These are phyloP conservation scores for Lipomyces starkeyi DNA, from an alignment of 805 yeast genomes.

Conservation along the genomic window DNA sequence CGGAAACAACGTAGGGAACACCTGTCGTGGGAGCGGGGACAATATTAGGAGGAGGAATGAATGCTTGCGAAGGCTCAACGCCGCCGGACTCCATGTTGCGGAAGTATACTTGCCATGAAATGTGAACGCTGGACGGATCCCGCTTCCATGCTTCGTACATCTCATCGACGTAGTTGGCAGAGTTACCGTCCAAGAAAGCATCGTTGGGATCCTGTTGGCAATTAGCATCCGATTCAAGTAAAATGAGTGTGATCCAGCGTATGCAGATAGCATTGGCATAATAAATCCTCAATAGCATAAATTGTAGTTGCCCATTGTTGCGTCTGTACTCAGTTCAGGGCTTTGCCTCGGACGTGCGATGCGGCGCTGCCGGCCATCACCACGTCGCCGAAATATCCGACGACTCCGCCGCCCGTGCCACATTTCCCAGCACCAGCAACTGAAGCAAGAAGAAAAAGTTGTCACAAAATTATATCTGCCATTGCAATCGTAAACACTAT, in stretches of 20 bases:
- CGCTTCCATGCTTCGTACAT: conserved; percentile 94
- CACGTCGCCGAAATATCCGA: too few species aligned
- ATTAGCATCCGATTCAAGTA: neutral
- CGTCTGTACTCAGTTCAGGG: neutral
- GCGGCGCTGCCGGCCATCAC: too few species aligned
- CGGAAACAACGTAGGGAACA: conserved; percentile 64
- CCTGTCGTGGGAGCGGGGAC: conserved; percentile 84
- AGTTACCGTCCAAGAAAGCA: conserved; percentile 79
- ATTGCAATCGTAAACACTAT: neutral
- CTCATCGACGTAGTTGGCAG: conserved; percentile 93
- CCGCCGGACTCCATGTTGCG: conserved; percentile 78
- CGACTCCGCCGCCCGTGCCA: neutral
- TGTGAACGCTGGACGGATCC: conserved; percentile 91
- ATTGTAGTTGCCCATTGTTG: neutral
- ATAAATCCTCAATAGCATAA: neutral
- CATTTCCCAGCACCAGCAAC: neutral
- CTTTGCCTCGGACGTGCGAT: too few species aligned
- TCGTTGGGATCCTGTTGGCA: conserved; percentile 51
- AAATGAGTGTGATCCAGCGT: neutral
- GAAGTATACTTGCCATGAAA: conserved; percentile 92
- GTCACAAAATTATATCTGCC: neutral
- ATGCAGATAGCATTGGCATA: neutral
- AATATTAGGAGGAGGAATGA: conserved; percentile 88
- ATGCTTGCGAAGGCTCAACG: conserved; percentile 76
- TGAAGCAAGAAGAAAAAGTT: neutral